phyloP scores from a whole-genome alignment of 139 green algal genomes.

The Raphidocelis subcapitata region DNA sequence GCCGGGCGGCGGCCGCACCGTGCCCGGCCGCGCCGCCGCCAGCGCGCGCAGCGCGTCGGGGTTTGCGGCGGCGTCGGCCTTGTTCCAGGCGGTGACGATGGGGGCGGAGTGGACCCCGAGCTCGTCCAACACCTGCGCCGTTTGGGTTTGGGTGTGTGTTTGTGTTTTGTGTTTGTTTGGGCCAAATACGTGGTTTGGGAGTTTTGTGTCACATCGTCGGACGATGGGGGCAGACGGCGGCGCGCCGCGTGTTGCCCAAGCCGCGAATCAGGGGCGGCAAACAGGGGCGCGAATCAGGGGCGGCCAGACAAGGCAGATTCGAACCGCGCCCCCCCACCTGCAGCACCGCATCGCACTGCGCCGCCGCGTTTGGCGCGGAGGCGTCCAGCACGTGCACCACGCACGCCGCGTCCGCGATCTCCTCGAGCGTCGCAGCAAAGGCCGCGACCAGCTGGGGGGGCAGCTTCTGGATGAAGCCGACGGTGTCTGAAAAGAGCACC shows the following conservation, averaged over 20 bases:
- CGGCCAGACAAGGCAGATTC: neutral
- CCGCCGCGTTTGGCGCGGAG: slow-evolving; percentile 63
- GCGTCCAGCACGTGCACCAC: slow-evolving; percentile 97
- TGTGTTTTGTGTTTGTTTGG: neutral
- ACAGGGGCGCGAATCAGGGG: neutral
- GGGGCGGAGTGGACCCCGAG: slow-evolving; percentile 67
- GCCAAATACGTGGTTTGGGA: neutral
- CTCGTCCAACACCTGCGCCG: slow-evolving; percentile 69
- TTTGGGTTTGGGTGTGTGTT: no score
- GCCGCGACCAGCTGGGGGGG: slow-evolving; percentile 93
- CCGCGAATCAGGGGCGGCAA: neutral
- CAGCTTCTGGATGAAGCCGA: slow-evolving; percentile 97
- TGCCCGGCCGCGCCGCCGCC: slow-evolving; percentile 35
- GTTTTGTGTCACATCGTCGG: no score
- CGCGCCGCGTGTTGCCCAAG: neutral
- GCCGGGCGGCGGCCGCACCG: slow-evolving; percentile 35
- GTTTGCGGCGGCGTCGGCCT: slow-evolving; percentile 72
- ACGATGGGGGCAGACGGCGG: no score
- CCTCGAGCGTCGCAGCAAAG: slow-evolving; percentile 94
- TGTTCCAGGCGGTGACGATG: slow-evolving; percentile 93
- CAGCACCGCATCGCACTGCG: slow-evolving; percentile 75
- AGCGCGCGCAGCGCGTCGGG: slow-evolving; percentile 57
- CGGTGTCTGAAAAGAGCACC: slow-evolving; percentile 93
- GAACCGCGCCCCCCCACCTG: slow-evolving; percentile 26
- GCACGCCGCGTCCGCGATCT: slow-evolving; percentile 77